Conservation (phyloP, 2,329 filamentous ascomycete species). For the Akanthomyces lecanii region DNA sequence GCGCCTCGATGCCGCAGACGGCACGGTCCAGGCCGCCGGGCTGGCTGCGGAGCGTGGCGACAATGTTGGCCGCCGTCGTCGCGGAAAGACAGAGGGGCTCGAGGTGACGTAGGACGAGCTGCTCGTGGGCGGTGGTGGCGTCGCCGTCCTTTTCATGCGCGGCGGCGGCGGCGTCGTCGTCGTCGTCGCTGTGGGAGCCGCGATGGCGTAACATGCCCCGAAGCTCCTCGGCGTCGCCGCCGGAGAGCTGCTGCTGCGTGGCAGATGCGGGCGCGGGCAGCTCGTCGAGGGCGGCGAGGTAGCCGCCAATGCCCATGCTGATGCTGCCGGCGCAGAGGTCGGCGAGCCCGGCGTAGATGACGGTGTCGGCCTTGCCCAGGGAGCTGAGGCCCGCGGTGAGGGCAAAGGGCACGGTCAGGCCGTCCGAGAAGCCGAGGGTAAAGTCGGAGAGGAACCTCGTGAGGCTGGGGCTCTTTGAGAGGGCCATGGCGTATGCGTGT, state of each 20-base stretch:
- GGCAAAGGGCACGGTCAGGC: conserved; percentile 70
- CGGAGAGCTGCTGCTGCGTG: neutral
- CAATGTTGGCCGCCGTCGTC: conserved; percentile 22
- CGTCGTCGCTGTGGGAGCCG: conserved; percentile 11
- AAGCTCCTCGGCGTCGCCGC: conserved; percentile 23
- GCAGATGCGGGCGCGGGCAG: conserved; percentile 15
- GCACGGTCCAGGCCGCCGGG: conserved; percentile 30
- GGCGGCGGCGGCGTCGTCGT: neutral
- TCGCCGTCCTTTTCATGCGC: conserved; percentile 18
- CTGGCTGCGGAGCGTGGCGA: conserved; percentile 24
- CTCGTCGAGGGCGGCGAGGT: conserved; percentile 53
- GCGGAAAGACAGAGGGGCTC: conserved; percentile 28
- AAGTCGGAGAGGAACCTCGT: conserved; percentile 55
- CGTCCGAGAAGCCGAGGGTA: conserved; percentile 70
- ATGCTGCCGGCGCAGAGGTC: conserved; percentile 69
- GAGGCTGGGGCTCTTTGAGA: conserved; percentile 26
- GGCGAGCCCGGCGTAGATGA: conserved; percentile 64
- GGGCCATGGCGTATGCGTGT: conserved; percentile 19
- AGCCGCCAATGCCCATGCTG: conserved; percentile 70
- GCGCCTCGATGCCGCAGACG: conserved; percentile 21
- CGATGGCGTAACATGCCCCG: conserved; percentile 25
- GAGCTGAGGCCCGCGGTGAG: conserved; percentile 65
- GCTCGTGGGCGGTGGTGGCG: conserved; percentile 17
- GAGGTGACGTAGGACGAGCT: conserved; percentile 30
- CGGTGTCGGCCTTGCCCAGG: conserved; percentile 55